Conservation (phyloP, 768 basidiomycete species). For the Nidularia pulvinata region DNA sequence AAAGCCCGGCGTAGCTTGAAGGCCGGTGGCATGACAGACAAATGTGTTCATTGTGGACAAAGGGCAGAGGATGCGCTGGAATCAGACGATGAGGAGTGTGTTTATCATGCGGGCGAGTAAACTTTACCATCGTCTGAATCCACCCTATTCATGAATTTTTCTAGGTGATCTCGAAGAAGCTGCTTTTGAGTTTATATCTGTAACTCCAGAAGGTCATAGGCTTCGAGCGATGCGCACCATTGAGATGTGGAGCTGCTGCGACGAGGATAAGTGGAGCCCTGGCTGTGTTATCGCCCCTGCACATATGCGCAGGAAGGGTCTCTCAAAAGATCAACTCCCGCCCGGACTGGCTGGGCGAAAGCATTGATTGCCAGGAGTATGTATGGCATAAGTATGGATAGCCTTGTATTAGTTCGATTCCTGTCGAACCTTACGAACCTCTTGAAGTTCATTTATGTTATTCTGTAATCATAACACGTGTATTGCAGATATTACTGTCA, state of each 20-base stretch:
- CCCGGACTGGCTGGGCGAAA: background rate
- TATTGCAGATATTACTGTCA: too few relatives aligned
- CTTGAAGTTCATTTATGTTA: background rate
- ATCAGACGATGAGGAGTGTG: conserved; percentile 7
- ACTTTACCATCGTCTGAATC: background rate
- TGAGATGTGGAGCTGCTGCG: conserved; percentile 48
- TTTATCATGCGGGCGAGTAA: conserved; percentile 37
- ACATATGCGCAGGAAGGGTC: conserved; percentile 2
- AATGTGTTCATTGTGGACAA: background rate
- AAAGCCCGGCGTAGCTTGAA: background rate
- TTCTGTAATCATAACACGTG: too few relatives aligned
- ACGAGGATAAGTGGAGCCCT: conserved; percentile 35
- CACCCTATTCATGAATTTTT: background rate
- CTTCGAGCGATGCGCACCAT: conserved; percentile 29
- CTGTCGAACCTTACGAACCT: background rate
- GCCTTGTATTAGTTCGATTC: background rate
- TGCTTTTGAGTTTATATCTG: conserved; percentile 37
- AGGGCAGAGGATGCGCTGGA: background rate
- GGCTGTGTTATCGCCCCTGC: conserved; percentile 25
- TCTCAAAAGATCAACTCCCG: background rate
- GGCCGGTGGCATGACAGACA: background rate
- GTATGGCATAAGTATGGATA: background rate
- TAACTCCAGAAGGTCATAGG: conserved; percentile 25
- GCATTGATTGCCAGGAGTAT: background rate
- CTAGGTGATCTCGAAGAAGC: conserved; percentile 35